These are phyloP conservation scores for Pythium coloratum DNA, from an alignment of 352 stramenopile genomes.

Conservation along the genomic window DNA sequence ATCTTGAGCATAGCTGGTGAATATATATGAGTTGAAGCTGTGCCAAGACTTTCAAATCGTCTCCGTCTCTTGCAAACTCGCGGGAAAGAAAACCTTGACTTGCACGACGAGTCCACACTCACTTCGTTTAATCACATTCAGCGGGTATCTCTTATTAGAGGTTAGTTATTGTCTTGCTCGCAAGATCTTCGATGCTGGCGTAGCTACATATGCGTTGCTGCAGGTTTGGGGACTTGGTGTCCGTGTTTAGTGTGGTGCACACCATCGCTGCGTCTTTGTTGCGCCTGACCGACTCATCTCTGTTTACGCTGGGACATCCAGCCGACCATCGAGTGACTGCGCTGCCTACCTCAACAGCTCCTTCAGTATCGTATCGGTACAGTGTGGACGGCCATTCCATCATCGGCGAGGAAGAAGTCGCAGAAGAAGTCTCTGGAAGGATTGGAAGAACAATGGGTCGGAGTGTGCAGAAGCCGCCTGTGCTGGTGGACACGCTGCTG, in stretches of 20 bases:
- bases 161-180: neutral
- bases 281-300: neutral
- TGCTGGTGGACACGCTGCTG: constrained; percentile 66
- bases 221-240: constrained; percentile 5
- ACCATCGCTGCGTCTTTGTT: constrained; percentile 1
- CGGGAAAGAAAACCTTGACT: constrained; percentile 9
- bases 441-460: constrained; percentile 42
- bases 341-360: neutral
- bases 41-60: neutral
- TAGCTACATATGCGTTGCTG: neutral
- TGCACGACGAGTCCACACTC: neutral
- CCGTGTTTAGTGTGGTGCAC: constrained; percentile 6
- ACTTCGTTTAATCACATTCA: neutral
- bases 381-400: constrained; percentile 2
- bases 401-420: constrained; percentile 21
- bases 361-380: neutral
- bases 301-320: constrained; percentile 2
- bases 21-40: constrained; percentile 2
- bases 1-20: neutral
- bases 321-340: neutral
- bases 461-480: constrained; percentile 67
- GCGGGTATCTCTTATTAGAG: neutral
- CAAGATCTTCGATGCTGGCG: too few species aligned
- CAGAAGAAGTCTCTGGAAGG: constrained; percentile 9
- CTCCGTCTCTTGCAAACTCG: neutral